Evolutionary conservation across 805 yeast genomes (phyloP), one percentile per base, ranked within the genome.

Genomic region (Metschnikowia aberdeeniae): DNA sequence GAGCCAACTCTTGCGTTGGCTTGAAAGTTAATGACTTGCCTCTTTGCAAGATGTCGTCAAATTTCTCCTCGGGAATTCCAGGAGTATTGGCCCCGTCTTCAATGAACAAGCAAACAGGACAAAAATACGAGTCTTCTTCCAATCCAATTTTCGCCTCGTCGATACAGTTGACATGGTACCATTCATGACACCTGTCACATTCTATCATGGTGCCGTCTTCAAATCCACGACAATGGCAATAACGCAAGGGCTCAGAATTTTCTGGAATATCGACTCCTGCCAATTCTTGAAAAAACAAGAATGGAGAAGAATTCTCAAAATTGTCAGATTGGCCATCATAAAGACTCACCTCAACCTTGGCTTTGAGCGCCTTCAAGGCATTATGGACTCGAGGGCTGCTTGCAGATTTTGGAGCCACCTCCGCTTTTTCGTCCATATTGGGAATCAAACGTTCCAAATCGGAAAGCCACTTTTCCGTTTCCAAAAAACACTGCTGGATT

Each of bases 161-260:
- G 22, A 84, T 67, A 61, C 90, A 84, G 12, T 62, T 63, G 37
- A 76, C 73, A 57, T 84, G 90, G 56, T 78, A 84, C 89, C 89
- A 83, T 54, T 83, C 88, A 43, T 75, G 69, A 60, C 92, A 85
- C 13, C 60, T 63, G 50, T 83, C 89, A 63, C 90, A 84, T 47
- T 78, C 84, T 36, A 82, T 77, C 86, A 83, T 83, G 0, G 77
- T 73, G 6, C 60, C 86, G 76, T 53, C 73, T 53, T 83, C 90
- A 20, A 62, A 62, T 39, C 75, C 76, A 37, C 89, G 71, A 60
- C 92, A 84, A 45, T 81, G 64, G 57, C 90, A 84, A 56, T 78
- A 83, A 19, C 60, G 55, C 6, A 53, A 50, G 10, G 51, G 47
- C 4, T 44, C 47, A 12, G 10, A 24, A 8, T 40, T 38, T 11